Evolutionary conservation across 495 filamentous ascomycete species (phyloP).

Genomic region (Letharia columbiana): DNA sequence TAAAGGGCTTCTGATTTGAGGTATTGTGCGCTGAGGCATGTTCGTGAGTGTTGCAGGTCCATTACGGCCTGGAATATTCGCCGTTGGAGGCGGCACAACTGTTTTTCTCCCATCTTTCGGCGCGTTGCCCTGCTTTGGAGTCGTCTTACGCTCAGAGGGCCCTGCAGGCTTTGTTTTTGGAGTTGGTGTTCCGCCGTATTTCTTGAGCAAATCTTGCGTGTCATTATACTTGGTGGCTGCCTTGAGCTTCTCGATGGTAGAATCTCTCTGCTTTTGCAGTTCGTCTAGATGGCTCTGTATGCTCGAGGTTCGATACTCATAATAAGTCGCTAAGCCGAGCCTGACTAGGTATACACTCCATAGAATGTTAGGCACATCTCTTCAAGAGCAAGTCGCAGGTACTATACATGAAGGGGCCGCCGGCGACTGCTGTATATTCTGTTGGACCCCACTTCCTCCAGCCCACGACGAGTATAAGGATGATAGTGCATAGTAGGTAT

Average conservation of each 20-base stretch:
- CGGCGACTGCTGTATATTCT: slow-evolving; percentile 69
- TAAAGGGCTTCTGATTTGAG: slow-evolving; percentile 11
- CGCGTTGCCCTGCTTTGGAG: slow-evolving; percentile 20
- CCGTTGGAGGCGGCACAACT: slow-evolving; percentile 70
- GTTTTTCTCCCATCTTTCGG: slow-evolving; percentile 41
- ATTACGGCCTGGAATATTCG: slow-evolving; percentile 56
- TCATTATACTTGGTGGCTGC: slow-evolving; percentile 90
- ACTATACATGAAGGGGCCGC: slow-evolving; percentile 68
- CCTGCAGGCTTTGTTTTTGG: slow-evolving; percentile 30
- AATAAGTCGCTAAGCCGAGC: slow-evolving; percentile 53
- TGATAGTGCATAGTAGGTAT: slow-evolving; percentile 75
- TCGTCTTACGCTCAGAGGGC: slow-evolving; percentile 26
- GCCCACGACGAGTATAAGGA: slow-evolving; percentile 74
- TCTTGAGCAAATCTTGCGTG: slow-evolving; percentile 85
- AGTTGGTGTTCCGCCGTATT: slow-evolving; percentile 65
- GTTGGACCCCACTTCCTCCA: slow-evolving; percentile 66
- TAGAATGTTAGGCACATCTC: neutral
- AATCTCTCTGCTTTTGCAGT: slow-evolving; percentile 65
- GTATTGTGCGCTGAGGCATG: slow-evolving; percentile 23
- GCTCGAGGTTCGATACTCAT: slow-evolving; percentile 67
- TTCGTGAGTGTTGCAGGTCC: slow-evolving; percentile 6
- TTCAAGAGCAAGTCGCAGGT: neutral
- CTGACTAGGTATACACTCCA: slow-evolving; percentile 61
- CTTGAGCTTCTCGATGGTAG: slow-evolving; percentile 90
- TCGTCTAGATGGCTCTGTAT: slow-evolving; percentile 60